Evolutionary conservation across 805 yeast genomes (phyloP).

Genomic region (Hanseniaspora valbyensis): DNA sequence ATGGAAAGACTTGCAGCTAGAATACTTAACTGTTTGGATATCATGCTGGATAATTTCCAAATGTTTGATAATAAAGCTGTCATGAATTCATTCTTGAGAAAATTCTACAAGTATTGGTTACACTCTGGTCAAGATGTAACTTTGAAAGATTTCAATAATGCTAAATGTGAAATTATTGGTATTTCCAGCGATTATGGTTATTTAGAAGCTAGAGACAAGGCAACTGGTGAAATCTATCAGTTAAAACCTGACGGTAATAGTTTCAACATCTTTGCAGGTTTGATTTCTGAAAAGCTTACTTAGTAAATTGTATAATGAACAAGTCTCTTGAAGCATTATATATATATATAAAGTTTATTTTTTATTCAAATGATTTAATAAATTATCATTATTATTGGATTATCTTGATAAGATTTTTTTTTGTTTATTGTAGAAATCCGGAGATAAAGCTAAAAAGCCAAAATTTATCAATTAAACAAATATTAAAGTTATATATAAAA

Average conservation of each 20-base stretch:
- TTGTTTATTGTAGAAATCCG: no score
- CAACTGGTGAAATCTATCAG: conserved; percentile 49
- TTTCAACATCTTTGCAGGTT: conserved; percentile 85
- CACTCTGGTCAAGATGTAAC: conserved; percentile 67
- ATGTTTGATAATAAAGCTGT: conserved; percentile 37
- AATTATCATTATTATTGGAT: no score
- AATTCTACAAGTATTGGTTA: conserved; percentile 78
- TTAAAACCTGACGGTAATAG: conserved; percentile 97
- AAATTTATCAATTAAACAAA: no score
- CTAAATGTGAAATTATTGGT: conserved; percentile 60
- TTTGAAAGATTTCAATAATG: conserved; percentile 42
- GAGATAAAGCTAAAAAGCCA: no score
- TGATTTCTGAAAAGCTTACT: conserved; percentile 52
- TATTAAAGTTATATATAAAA: no score
- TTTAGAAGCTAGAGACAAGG: conserved; percentile 50
- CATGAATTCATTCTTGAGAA: conserved; percentile 50
- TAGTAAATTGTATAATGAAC: no score
- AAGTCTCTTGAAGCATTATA: no score
- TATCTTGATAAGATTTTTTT: no score
- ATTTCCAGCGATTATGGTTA: conserved; percentile 79
- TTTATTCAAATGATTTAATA: no score
- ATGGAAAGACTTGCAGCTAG: conserved; percentile 43
- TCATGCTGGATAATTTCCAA: conserved; percentile 47
- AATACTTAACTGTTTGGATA: conserved; percentile 53
- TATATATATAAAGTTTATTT: no score